These are phyloP conservation scores for Pleomassaria siparia DNA, from an alignment of 2,329 filamentous ascomycete species.

Conservation along the genomic window DNA sequence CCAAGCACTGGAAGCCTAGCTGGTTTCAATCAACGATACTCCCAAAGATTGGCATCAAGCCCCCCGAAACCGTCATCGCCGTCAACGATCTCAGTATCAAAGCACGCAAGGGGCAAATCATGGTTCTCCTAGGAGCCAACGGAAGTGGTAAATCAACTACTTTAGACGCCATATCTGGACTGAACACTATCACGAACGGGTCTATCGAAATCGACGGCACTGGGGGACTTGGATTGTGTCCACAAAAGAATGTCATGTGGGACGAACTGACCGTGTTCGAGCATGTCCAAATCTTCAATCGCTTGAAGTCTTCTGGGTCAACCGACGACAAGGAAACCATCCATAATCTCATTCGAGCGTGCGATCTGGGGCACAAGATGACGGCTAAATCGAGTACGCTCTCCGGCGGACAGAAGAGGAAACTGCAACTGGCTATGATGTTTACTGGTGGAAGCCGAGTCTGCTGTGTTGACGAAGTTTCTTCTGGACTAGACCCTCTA, in stretches of 20 bases:
- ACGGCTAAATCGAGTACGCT: slow-evolving; percentile 73
- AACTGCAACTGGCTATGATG: slow-evolving; percentile 93
- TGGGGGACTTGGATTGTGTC: slow-evolving; percentile 81
- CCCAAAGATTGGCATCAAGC: slow-evolving; percentile 50
- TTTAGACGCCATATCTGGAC: slow-evolving; percentile 81
- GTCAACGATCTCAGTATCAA: slow-evolving; percentile 73
- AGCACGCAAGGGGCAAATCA: slow-evolving; percentile 76
- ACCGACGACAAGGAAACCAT: slow-evolving; percentile 62
- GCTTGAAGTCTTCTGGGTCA: slow-evolving; percentile 64
- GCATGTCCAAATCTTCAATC: slow-evolving; percentile 82
- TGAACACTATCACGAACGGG: slow-evolving; percentile 75
- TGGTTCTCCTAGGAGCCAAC: slow-evolving; percentile 85
- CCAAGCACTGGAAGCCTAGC: slow-evolving; percentile 74
- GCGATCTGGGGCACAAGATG: slow-evolving; percentile 76
- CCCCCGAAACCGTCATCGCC: slow-evolving; percentile 70
- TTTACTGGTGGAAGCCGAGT: slow-evolving; percentile 85
- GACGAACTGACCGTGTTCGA: slow-evolving; percentile 83
- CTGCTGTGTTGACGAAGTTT: slow-evolving; percentile 90
- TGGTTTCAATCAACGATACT: slow-evolving; percentile 56
- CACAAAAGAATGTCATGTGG: slow-evolving; percentile 94
- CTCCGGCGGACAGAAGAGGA: slow-evolving; percentile 89
- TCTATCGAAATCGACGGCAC: slow-evolving; percentile 75
- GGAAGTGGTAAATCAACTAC: slow-evolving; percentile 90
- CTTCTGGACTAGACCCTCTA: slow-evolving; percentile 82
- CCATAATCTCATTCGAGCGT: slow-evolving; percentile 63